Conservation (phyloP, 345 rosid species). For the Erodium maritimum region DNA sequence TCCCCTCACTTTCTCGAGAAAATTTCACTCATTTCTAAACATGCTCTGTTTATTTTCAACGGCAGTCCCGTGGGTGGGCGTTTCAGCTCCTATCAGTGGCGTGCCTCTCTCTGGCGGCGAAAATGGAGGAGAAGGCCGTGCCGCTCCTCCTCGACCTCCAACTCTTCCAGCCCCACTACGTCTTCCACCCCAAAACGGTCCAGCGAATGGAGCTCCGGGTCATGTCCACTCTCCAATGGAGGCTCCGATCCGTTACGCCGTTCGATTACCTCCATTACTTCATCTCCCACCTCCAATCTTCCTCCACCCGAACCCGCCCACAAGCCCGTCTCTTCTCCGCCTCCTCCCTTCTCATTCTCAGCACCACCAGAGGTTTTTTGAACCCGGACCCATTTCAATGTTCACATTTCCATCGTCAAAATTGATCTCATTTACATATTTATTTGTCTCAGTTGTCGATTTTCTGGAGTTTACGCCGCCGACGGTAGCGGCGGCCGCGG, state of each 20-base stretch:
- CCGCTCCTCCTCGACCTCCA: slow-evolving; percentile 47
- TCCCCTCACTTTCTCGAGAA: slow-evolving; percentile 7
- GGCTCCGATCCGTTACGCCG: slow-evolving; percentile 43
- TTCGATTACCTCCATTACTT: slow-evolving; percentile 42
- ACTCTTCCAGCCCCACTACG: slow-evolving; percentile 34
- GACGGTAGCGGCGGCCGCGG: slow-evolving; percentile 47
- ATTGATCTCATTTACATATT: neutral
- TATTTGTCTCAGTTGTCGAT: slow-evolving; percentile 33
- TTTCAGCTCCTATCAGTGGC: slow-evolving; percentile 59
- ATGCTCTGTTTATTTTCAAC: too few relatives aligned
- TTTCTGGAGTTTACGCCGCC: slow-evolving; percentile 44
- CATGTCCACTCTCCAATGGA: slow-evolving; percentile 42
- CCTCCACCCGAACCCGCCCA: slow-evolving; percentile 7
- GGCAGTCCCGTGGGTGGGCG: slow-evolving; percentile 35
- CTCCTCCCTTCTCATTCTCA: slow-evolving; percentile 44
- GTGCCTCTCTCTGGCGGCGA: too few relatives aligned
- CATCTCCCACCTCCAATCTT: slow-evolving; percentile 22
- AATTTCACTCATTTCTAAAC: slow-evolving; percentile 5
- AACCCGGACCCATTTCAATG: neutral
- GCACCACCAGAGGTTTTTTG: slow-evolving; percentile 42
- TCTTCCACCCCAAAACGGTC: slow-evolving; percentile 39
- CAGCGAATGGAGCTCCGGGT: slow-evolving; percentile 54
- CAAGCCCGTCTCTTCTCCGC: slow-evolving; percentile 17
- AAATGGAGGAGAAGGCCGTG: slow-evolving; percentile 44
- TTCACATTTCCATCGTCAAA: too few relatives aligned